Conservation (phyloP, 2,329 filamentous ascomycete species). For the Fusarium protoensiforme region DNA sequence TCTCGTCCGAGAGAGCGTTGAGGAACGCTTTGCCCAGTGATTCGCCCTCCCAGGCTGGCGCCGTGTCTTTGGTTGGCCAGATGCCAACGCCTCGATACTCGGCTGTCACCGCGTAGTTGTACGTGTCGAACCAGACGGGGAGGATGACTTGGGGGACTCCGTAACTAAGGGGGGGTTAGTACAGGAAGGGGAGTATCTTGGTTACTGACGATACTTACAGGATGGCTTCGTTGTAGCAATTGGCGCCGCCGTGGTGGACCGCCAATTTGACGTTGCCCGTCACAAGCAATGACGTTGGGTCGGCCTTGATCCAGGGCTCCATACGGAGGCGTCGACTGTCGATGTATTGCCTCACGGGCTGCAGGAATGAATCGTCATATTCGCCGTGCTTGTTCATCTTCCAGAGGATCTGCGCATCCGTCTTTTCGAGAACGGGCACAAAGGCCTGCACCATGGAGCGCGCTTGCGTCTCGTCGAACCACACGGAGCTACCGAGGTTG, state of each 20-base stretch:
- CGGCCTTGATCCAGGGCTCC: constrained; percentile 42
- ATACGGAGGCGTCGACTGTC: constrained; percentile 31
- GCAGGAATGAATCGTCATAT: constrained; percentile 14
- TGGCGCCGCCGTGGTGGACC: constrained; percentile 37
- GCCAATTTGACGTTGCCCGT: constrained; percentile 38
- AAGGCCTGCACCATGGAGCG: constrained; percentile 42
- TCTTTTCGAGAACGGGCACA: constrained; percentile 27
- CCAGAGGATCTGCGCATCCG: constrained; percentile 46
- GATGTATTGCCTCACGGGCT: constrained; percentile 16
- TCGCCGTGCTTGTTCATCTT: constrained; percentile 34
- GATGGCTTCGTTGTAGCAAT: constrained; percentile 33
- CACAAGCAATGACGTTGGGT: constrained; percentile 47
- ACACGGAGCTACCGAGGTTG: constrained; percentile 57
- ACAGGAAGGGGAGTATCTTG: not conserved
- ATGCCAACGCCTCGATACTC: constrained; percentile 57
- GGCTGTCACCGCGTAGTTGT: constrained; percentile 55
- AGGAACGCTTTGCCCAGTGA: constrained; percentile 44
- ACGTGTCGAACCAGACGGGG: constrained; percentile 58
- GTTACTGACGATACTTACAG: constrained; percentile 9
- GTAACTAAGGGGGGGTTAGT: constrained; percentile 42
- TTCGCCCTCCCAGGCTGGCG: constrained; percentile 45
- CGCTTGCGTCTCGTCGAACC: constrained; percentile 38
- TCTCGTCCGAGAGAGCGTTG: not conserved
- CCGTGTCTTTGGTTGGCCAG: constrained; percentile 49
- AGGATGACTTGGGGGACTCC: constrained; percentile 59